phyloP scores from a whole-genome alignment of 768 basidiomycete genomes.

The Trametes punicea region DNA sequence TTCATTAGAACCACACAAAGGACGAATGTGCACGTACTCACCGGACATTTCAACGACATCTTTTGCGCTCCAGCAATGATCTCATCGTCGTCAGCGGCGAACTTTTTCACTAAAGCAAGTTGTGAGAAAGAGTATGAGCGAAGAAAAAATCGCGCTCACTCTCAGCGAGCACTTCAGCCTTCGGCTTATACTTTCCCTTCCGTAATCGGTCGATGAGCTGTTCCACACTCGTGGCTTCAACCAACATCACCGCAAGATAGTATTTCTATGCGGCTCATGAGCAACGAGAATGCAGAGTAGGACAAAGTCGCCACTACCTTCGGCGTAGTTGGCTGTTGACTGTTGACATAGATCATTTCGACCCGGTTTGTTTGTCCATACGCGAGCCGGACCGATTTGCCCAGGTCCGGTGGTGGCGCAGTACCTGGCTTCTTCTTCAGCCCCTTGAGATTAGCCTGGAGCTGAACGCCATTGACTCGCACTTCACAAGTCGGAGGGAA shows the following conservation, averaged over 20 bases:
- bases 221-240: conserved; percentile 70
- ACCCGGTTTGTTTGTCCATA: conserved; percentile 58
- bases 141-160: conserved; percentile 42
- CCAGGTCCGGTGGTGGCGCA: conserved; percentile 81
- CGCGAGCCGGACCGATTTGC: conserved; percentile 39
- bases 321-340: conserved; percentile 67
- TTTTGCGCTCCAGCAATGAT: conserved; percentile 87
- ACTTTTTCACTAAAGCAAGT: conserved; percentile 48
- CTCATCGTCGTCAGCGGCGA: conserved; percentile 70
- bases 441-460: conserved; percentile 80
- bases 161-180: conserved; percentile 59
- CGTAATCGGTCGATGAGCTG: conserved; percentile 68
- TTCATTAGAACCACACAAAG: neutral
- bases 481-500: conserved; percentile 92
- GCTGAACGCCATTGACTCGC: conserved; percentile 67
- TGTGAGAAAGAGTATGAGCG: neutral
- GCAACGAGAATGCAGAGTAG: neutral
- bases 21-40: conserved; percentile 38
- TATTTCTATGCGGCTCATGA: conserved; percentile 59
- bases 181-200: conserved; percentile 60
- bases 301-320: conserved; percentile 48
- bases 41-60: conserved; percentile 92
- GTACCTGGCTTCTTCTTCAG: conserved; percentile 95
- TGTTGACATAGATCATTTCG: conserved; percentile 90
- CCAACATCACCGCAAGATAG: conserved; percentile 80